These are phyloP conservation scores for sweet orange (Citrus sinensis) DNA, from an alignment of 345 rosid genomes.

Conservation along the genomic window DNA sequence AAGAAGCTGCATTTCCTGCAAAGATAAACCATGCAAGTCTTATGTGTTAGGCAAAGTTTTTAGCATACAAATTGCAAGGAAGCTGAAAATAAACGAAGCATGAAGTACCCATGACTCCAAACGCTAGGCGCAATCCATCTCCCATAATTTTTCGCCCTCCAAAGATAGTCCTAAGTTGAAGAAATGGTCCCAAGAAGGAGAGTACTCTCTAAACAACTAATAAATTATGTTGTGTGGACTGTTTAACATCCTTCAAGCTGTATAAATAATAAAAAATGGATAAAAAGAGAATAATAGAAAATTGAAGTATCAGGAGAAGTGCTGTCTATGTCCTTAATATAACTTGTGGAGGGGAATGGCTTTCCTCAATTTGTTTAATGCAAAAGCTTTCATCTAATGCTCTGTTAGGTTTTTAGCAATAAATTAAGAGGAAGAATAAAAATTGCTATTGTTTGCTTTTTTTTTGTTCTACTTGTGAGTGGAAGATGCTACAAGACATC, in stretches of 20 bases:
- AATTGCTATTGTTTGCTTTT: neutral
- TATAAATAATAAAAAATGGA: slow-evolving; percentile 30
- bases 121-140: slow-evolving; percentile 53
- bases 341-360: slow-evolving; percentile 28
- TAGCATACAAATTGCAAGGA: neutral
- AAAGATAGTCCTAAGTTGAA: slow-evolving; percentile 15
- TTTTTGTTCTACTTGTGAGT: slow-evolving; percentile 15
- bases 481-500: slow-evolving; percentile 28
- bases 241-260: slow-evolving; percentile 8
- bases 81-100: neutral
- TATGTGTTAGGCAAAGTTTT: neutral
- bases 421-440: neutral
- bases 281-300: slow-evolving; percentile 20
- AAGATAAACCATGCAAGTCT: slow-evolving; percentile 12
- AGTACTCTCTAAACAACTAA: neutral
- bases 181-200: slow-evolving; percentile 11
- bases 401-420: neutral
- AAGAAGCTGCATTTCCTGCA: slow-evolving; percentile 84
- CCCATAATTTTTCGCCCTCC: slow-evolving; percentile 31
- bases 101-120: slow-evolving; percentile 60
- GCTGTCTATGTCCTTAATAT: slow-evolving; percentile 22
- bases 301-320: slow-evolving; percentile 16
- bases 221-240: slow-evolving; percentile 1
- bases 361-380: slow-evolving; percentile 7
- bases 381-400: slow-evolving; percentile 1